Conservation (phyloP, 202 grass and related monocot genomes). For the Panicum virgatum region DNA sequence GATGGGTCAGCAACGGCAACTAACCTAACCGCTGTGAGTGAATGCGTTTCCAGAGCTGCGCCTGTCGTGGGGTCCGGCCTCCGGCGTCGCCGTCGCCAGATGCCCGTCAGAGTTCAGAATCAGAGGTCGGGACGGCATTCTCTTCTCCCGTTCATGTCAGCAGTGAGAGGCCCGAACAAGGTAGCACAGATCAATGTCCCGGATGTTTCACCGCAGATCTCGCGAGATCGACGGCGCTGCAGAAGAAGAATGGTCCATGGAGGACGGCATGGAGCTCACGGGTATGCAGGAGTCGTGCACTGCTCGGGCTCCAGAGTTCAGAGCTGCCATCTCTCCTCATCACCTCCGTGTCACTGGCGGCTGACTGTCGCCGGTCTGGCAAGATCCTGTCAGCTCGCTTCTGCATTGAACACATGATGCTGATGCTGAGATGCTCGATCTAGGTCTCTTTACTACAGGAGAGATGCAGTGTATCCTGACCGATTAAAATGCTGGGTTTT, state of each 20-base stretch:
- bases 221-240: background rate
- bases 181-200: background rate
- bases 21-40: background rate
- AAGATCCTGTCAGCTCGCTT: background rate
- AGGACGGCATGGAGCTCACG: background rate
- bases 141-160: background rate
- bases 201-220: background rate
- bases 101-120: background rate
- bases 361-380: background rate
- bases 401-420: slow-evolving; percentile 39
- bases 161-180: background rate
- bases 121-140: background rate
- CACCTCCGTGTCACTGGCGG: background rate
- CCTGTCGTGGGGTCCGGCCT: background rate
- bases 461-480: background rate
- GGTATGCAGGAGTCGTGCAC: background rate
- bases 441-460: background rate
- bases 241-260: slow-evolving; percentile 16
- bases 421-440: slow-evolving; percentile 7
- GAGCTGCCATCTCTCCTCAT: background rate
- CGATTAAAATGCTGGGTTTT: too few species aligned
- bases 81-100: background rate
- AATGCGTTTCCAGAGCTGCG: background rate
- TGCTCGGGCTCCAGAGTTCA: slow-evolving; percentile 2
- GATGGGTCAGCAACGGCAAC: background rate